phyloP scores from a whole-genome alignment of 495 filamentous ascomycete species.

The Penicillium desertorum region DNA sequence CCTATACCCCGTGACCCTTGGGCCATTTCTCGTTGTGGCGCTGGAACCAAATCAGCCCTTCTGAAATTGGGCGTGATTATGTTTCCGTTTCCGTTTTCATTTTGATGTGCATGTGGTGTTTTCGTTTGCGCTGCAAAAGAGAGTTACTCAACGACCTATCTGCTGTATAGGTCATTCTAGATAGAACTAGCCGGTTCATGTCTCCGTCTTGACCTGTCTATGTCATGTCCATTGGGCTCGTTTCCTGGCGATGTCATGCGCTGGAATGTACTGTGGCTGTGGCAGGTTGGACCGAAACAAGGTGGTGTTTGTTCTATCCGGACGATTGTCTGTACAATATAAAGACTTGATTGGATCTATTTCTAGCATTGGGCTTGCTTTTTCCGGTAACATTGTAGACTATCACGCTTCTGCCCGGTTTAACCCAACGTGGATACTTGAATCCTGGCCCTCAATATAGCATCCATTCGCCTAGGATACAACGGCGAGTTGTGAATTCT shows the following conservation, averaged over 20 bases:
- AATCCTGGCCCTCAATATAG: background rate
- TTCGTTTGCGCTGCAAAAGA: conserved; percentile 26
- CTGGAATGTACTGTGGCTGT: conserved; percentile 1
- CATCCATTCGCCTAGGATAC: background rate
- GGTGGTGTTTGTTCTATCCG: background rate
- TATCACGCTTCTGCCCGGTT: background rate
- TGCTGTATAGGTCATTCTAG: conserved; percentile 39
- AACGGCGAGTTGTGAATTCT: background rate
- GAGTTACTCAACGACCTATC: conserved; percentile 36
- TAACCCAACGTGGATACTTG: background rate
- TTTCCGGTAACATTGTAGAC: background rate
- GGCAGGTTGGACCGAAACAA: background rate
- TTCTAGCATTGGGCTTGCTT: background rate
- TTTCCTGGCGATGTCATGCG: conserved; percentile 11
- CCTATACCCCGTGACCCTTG: conserved; percentile 35
- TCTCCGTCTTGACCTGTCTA: conserved; percentile 1
- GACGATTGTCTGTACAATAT: conserved; percentile 14
- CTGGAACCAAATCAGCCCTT: conserved; percentile 17
- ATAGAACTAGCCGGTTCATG: conserved; percentile 4
- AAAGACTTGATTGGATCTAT: conserved; percentile 11
- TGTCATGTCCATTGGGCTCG: background rate
- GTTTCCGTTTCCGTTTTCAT: conserved; percentile 30
- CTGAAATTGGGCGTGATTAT: conserved; percentile 23
- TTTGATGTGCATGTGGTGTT: conserved; percentile 32
- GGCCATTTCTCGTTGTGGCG: conserved; percentile 21